These are phyloP conservation scores for Colletotrichum musicola DNA, from an alignment of 2,329 filamentous ascomycete genomes.

Conservation along the genomic window DNA sequence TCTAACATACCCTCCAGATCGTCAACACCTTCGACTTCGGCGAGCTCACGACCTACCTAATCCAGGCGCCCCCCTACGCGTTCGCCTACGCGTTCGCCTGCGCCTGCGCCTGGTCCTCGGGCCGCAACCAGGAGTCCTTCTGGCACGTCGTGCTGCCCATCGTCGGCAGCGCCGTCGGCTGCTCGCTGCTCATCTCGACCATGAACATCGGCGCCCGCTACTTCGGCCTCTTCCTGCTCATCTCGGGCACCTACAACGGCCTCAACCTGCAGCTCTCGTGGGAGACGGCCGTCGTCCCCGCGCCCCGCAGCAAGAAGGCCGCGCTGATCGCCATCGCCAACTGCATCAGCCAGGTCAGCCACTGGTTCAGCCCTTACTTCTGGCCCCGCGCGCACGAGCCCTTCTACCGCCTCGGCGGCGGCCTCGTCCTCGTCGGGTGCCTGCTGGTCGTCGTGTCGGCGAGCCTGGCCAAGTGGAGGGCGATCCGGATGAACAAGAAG, in stretches of 20 bases:
- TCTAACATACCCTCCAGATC: constrained; percentile 36
- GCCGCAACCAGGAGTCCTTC: constrained; percentile 50
- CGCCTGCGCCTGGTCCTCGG: constrained; percentile 51
- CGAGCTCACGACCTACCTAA: constrained; percentile 50
- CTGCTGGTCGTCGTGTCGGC: constrained; percentile 66
- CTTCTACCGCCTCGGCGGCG: constrained; percentile 44
- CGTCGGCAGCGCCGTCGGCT: constrained; percentile 51
- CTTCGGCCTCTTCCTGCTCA: constrained; percentile 55
- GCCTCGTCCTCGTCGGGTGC: constrained; percentile 65
- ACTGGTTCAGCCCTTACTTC: constrained; percentile 57
- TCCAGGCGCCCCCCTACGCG: constrained; percentile 56
- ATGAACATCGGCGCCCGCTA: constrained; percentile 56
- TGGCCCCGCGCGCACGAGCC: constrained; percentile 45
- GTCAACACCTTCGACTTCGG: constrained; percentile 46
- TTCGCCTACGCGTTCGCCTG: constrained; percentile 54
- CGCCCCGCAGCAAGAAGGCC: constrained; percentile 53
- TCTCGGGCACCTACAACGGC: constrained; percentile 52
- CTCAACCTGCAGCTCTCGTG: constrained; percentile 55
- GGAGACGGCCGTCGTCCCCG: constrained; percentile 54
- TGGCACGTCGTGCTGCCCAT: constrained; percentile 53
- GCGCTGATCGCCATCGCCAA: constrained; percentile 56
- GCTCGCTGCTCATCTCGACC: constrained; percentile 54
- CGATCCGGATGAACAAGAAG: constrained; percentile 42
- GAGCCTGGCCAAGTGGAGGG: constrained; percentile 40
- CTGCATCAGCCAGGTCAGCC: constrained; percentile 51